phyloP scores from a whole-genome alignment of 163 green algal genomes.

The Prototheca cutis region DNA sequence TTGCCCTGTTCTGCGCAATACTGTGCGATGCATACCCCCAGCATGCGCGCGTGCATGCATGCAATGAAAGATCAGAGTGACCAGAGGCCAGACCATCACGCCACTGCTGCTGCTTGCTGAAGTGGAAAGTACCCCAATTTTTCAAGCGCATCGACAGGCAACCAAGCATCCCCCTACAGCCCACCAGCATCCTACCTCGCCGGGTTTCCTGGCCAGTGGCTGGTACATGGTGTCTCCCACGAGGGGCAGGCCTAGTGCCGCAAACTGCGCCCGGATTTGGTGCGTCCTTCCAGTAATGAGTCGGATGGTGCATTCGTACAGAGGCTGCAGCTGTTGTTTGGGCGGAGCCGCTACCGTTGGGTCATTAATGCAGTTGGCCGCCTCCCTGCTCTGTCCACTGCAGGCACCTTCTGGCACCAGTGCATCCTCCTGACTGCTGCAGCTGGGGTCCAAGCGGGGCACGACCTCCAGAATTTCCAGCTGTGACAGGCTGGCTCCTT shows the following conservation, averaged over 20 bases:
- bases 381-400: too few species aligned
- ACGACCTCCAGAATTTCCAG: constrained; percentile 18
- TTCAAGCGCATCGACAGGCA: constrained; percentile 1
- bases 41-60: background rate
- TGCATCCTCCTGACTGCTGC: too few species aligned
- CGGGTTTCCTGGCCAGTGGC: constrained; percentile 19
- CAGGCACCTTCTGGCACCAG: too few species aligned
- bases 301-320: constrained; percentile 46
- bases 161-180: background rate
- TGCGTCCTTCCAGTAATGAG: constrained; percentile 71
- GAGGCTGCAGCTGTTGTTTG: background rate
- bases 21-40: too few species aligned
- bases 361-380: too few species aligned
- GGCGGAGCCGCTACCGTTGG: too few species aligned
- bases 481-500: constrained; percentile 33
- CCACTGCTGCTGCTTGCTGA: background rate
- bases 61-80: too few species aligned
- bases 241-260: constrained; percentile 47
- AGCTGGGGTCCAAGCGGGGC: too few species aligned
- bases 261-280: constrained; percentile 70
- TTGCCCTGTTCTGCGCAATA: too few species aligned
- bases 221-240: constrained; percentile 60
- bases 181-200: background rate
- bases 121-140: background rate
- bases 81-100: background rate